Evolutionary conservation across 805 yeast genomes (phyloP).

Genomic region (Barnettozyma californica): DNA sequence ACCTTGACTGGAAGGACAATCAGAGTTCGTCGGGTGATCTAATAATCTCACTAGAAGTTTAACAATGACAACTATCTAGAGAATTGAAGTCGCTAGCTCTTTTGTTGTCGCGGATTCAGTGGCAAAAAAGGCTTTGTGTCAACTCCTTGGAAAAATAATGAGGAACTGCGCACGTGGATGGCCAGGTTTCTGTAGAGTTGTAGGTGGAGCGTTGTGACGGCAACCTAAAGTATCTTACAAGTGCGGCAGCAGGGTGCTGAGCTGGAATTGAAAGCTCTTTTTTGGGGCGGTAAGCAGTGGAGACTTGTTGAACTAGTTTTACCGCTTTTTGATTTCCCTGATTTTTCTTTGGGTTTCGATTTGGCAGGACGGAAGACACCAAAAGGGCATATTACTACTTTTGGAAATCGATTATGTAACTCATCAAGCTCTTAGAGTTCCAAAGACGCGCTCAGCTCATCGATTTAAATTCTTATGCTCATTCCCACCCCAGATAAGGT

Average conservation of each 20-base stretch:
- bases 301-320: not conserved
- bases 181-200: not conserved
- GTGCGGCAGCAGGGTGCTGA: not conserved
- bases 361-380: not conserved
- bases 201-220: not conserved
- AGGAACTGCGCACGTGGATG: not conserved
- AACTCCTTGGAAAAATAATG: not conserved
- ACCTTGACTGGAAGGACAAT: not conserved
- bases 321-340: not conserved
- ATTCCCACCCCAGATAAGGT: not conserved
- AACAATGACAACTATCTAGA: not conserved
- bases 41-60: not conserved
- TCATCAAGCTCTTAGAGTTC: too few relatives aligned
- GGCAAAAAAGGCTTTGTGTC: not conserved
- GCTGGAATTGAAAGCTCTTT: not conserved
- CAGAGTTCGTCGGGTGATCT: not conserved
- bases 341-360: not conserved
- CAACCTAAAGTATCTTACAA: not conserved
- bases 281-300: not conserved
- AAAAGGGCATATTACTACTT: not conserved
- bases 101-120: not conserved
- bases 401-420: not conserved
- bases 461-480: not conserved
- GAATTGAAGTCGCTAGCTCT: not conserved
- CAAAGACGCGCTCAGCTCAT: not conserved